These are phyloP conservation scores for Diddensiella transvaalensis DNA, from an alignment of 805 yeast species.

Conservation along the genomic window DNA sequence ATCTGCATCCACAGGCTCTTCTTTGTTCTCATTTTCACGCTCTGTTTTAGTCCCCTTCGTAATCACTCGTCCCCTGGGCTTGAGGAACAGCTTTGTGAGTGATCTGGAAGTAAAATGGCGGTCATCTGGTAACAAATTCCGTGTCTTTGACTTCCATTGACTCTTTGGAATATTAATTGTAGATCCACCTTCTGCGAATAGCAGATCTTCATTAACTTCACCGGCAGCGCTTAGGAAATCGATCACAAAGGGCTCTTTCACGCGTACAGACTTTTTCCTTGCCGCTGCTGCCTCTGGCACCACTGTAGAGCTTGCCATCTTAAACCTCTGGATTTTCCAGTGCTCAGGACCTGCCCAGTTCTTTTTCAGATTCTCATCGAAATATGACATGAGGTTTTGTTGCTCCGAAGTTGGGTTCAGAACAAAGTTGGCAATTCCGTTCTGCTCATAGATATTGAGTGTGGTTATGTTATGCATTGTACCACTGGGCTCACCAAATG, in stretches of 20 bases:
- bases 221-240: slow-evolving; percentile 42
- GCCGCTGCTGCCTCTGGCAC: neutral
- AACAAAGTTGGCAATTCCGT: neutral
- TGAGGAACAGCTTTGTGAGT: slow-evolving; percentile 63
- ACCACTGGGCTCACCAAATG: slow-evolving; percentile 8
- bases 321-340: slow-evolving; percentile 75
- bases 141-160: slow-evolving; percentile 40
- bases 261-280: slow-evolving; percentile 9
- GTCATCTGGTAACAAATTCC: slow-evolving; percentile 67
- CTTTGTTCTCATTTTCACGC: neutral
- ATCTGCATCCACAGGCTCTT: slow-evolving; percentile 41
- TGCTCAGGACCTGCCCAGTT: slow-evolving; percentile 93
- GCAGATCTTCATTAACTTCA: slow-evolving; percentile 37
- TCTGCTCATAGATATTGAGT: neutral
- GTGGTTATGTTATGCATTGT: neutral
- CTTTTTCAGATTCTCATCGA: slow-evolving; percentile 63
- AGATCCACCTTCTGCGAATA: slow-evolving; percentile 41
- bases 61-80: slow-evolving; percentile 43
- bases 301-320: slow-evolving; percentile 24
- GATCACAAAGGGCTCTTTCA: slow-evolving; percentile 38
- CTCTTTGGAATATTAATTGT: slow-evolving; percentile 42
- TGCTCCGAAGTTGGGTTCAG: slow-evolving; percentile 14
- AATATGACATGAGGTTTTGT: slow-evolving; percentile 70
- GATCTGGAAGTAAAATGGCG: slow-evolving; percentile 65
- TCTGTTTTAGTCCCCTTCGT: neutral